Percentiles rank a stretch among this genome's conserved stretches.
Evolutionary conservation across 2,329 filamentous ascomycete species (phyloP).

Genomic region (Sphaerulina populicola): DNA sequence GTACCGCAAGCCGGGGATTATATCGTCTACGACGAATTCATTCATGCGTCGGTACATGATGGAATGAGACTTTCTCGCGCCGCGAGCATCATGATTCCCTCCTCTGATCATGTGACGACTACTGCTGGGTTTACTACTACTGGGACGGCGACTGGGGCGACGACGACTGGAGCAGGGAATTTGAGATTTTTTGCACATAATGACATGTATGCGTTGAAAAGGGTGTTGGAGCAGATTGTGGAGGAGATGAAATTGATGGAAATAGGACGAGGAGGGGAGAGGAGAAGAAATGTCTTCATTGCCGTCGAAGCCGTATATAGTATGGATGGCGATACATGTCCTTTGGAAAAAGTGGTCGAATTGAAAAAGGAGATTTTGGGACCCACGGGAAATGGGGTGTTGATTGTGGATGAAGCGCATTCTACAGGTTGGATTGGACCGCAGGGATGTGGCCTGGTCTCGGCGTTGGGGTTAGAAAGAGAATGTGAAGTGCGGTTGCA

Average conservation of each 20-base stretch:
- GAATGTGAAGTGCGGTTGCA: slow-evolving; percentile 52
- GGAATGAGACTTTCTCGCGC: slow-evolving; percentile 62
- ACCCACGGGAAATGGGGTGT: slow-evolving; percentile 34
- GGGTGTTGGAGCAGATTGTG: slow-evolving; percentile 30
- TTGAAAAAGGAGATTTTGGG: slow-evolving; percentile 44
- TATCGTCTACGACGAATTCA: slow-evolving; percentile 64
- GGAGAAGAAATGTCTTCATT: slow-evolving; percentile 54
- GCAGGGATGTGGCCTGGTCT: slow-evolving; percentile 52
- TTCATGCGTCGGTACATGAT: slow-evolving; percentile 72
- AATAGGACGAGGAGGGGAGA: slow-evolving; percentile 25
- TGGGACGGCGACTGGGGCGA: no score
- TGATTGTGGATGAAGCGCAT: slow-evolving; percentile 63
- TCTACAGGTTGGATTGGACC: slow-evolving; percentile 54
- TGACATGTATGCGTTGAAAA: slow-evolving; percentile 34
- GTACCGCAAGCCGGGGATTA: slow-evolving; percentile 42
- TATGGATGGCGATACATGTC: slow-evolving; percentile 72
- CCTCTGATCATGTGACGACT: no score
- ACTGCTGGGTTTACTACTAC: no score
- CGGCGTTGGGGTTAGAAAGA: slow-evolving; percentile 48
- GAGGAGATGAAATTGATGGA: slow-evolving; percentile 21
- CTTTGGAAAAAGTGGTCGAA: slow-evolving; percentile 52
- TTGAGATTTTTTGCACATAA: slow-evolving; percentile 52
- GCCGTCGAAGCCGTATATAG: slow-evolving; percentile 66
- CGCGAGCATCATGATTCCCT: slow-evolving; percentile 7
- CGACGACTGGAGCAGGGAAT: slow-evolving; percentile 10